These are phyloP conservation scores for Plasmopara halstedii DNA, from an alignment of 352 stramenopile species.

Conservation along the genomic window DNA sequence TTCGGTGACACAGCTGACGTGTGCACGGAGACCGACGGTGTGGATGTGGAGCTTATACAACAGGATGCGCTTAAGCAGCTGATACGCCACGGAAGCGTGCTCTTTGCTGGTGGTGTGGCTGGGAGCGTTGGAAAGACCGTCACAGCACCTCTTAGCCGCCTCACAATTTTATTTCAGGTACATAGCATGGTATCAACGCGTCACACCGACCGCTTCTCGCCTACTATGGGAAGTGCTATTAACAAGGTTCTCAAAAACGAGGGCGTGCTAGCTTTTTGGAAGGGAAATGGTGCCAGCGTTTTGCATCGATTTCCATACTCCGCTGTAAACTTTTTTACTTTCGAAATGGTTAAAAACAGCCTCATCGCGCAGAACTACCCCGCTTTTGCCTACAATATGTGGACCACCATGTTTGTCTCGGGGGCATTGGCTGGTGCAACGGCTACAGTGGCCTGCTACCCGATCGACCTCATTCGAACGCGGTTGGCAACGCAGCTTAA, in stretches of 20 bases:
- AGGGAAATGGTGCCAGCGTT: constrained; percentile 93
- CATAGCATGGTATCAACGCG: constrained; percentile 91
- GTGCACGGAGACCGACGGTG: constrained; percentile 71
- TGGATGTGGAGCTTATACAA: constrained; percentile 69
- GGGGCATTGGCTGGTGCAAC: constrained; percentile 61
- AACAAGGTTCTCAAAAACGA: constrained; percentile 92
- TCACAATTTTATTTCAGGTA: constrained; percentile 96
- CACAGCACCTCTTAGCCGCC: constrained; percentile 90
- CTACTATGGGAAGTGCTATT: constrained; percentile 60
- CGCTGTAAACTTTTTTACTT: constrained; percentile 96
- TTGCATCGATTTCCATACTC: constrained; percentile 96
- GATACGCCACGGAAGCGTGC: constrained; percentile 66
- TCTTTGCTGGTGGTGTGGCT: constrained; percentile 88
- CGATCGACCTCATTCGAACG: constrained; percentile 94
- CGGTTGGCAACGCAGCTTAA: constrained; percentile 91
- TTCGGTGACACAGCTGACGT: constrained; percentile 73
- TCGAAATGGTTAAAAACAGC: constrained; percentile 86
- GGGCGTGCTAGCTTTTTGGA: constrained; percentile 90
- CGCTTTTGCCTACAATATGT: constrained; percentile 60
- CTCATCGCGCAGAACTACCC: constrained; percentile 62
- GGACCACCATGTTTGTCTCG: constrained; percentile 70
- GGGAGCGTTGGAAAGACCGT: constrained; percentile 94
- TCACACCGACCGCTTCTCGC: constrained; percentile 78
- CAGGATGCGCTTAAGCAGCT: constrained; percentile 63
- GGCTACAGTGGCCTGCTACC: constrained; percentile 91